These are phyloP conservation scores for Colletotrichum tropicale DNA, from an alignment of 2,329 filamentous ascomycete genomes.

Conservation along the genomic window DNA sequence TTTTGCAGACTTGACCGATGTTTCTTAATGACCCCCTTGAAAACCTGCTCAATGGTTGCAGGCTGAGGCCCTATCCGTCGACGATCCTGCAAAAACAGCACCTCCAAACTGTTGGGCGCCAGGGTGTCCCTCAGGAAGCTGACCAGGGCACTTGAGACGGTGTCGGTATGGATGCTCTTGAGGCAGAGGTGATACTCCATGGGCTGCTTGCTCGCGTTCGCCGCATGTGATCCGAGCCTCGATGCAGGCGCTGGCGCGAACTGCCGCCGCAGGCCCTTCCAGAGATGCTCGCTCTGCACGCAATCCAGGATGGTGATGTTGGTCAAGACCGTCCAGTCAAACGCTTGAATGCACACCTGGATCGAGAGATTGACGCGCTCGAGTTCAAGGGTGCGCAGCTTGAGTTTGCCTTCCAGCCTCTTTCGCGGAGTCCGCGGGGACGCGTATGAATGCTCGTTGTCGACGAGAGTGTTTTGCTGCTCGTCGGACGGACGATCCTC, in stretches of 20 bases:
- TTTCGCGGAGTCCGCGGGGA: constrained; percentile 38
- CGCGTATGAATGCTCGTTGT: background rate
- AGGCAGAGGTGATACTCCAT: constrained; percentile 68
- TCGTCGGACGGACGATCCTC: background rate
- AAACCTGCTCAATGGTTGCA: constrained; percentile 74
- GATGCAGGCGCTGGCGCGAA: constrained; percentile 52
- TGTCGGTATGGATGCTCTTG: constrained; percentile 78
- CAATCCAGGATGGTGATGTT: constrained; percentile 78
- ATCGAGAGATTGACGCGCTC: constrained; percentile 78
- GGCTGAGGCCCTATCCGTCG: constrained; percentile 50
- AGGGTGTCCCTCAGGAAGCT: constrained; percentile 79
- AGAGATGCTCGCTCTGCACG: constrained; percentile 73
- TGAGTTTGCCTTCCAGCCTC: constrained; percentile 61
- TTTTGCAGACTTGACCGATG: constrained; percentile 75
- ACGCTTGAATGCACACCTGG: constrained; percentile 68
- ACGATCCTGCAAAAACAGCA: constrained; percentile 76
- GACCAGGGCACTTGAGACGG: constrained; percentile 71
- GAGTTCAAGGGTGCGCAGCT: constrained; percentile 74
- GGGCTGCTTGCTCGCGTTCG: constrained; percentile 30
- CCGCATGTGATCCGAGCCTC: constrained; percentile 7
- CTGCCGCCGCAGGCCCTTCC: constrained; percentile 71
- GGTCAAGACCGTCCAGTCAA: constrained; percentile 78
- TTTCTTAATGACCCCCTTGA: constrained; percentile 70
- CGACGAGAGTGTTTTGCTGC: background rate
- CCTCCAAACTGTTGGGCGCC: constrained; percentile 79